phyloP scores from a whole-genome alignment of 345 rosid genomes.

The Salix purpurea region DNA sequence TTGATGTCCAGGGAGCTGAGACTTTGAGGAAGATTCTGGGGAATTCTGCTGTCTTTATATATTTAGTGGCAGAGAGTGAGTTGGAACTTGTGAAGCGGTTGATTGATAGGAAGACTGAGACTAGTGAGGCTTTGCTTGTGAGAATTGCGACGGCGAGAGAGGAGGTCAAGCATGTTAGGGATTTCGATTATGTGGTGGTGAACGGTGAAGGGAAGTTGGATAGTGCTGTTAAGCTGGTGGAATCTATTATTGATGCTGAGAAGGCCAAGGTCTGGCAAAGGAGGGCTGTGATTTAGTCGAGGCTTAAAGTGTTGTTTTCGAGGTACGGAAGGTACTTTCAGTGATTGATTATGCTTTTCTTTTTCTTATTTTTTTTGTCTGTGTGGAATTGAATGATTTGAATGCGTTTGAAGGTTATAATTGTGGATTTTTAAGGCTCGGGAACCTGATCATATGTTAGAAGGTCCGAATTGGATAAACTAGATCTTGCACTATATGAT shows the following conservation, averaged over 20 bases:
- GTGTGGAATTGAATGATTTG: neutral
- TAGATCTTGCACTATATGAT: neutral
- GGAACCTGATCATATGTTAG: neutral
- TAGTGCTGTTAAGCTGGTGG: slow-evolving; percentile 57
- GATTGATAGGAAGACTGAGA: slow-evolving; percentile 80
- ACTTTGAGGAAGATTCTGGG: slow-evolving; percentile 68
- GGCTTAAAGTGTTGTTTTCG: neutral
- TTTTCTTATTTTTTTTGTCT: neutral
- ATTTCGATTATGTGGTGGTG: slow-evolving; percentile 77
- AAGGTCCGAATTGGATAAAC: neutral
- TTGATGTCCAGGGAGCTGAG: slow-evolving; percentile 85
- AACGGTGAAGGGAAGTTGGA: slow-evolving; percentile 80
- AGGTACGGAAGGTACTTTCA: neutral
- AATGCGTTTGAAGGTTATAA: neutral
- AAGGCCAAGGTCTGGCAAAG: slow-evolving; percentile 76
- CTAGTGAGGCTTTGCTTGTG: slow-evolving; percentile 65
- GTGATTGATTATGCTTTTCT: neutral
- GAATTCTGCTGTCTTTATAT: slow-evolving; percentile 71
- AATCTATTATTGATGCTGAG: slow-evolving; percentile 86
- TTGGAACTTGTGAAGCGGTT: slow-evolving; percentile 73
- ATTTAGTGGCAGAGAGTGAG: slow-evolving; percentile 80
- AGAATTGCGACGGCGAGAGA: slow-evolving; percentile 80
- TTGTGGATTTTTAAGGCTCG: neutral
- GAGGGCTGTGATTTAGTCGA: slow-evolving; percentile 43
- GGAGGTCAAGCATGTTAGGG: slow-evolving; percentile 61